Percentiles rank a stretch among this genome's conserved stretches.
Evolutionary conservation across 805 yeast species (phyloP).

Genomic region (Kazachstania africana): DNA sequence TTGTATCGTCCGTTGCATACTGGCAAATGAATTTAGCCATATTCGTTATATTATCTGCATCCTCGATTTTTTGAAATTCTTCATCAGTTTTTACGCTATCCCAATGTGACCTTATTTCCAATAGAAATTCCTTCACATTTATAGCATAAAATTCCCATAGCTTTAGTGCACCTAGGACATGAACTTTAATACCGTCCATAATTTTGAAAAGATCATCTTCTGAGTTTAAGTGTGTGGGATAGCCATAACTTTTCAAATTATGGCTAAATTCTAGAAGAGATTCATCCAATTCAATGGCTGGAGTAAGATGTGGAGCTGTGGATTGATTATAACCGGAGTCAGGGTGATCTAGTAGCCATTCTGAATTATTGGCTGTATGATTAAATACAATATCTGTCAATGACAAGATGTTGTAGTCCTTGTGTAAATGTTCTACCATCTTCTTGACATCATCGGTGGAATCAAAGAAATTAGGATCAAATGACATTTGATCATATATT

Average conservation of each 20-base stretch:
- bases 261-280: constrained; percentile 55
- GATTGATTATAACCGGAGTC: constrained; percentile 77
- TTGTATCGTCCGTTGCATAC: constrained; percentile 29
- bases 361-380: constrained; percentile 86
- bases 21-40: constrained; percentile 43
- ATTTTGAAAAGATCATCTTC: constrained; percentile 46
- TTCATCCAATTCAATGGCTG: constrained; percentile 78
- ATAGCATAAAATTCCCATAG: constrained; percentile 87
- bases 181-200: constrained; percentile 54
- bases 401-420: constrained; percentile 52
- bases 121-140: constrained; percentile 36
- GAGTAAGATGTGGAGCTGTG: constrained; percentile 79
- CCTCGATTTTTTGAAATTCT: constrained; percentile 25
- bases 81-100: constrained; percentile 4
- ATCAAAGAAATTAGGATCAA: constrained; percentile 56
- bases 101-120: constrained; percentile 31
- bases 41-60: constrained; percentile 28
- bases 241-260: constrained; percentile 43
- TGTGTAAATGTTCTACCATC: constrained; percentile 39
- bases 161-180: constrained; percentile 54
- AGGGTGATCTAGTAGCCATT: constrained; percentile 77
- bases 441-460: constrained; percentile 40
- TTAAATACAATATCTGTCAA: constrained; percentile 90
- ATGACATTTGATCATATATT: constrained; percentile 70
- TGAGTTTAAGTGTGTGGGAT: constrained; percentile 43